Conservation (phyloP, 192 early-diverging fungal genomes). For the Entomortierella lignicola region DNA sequence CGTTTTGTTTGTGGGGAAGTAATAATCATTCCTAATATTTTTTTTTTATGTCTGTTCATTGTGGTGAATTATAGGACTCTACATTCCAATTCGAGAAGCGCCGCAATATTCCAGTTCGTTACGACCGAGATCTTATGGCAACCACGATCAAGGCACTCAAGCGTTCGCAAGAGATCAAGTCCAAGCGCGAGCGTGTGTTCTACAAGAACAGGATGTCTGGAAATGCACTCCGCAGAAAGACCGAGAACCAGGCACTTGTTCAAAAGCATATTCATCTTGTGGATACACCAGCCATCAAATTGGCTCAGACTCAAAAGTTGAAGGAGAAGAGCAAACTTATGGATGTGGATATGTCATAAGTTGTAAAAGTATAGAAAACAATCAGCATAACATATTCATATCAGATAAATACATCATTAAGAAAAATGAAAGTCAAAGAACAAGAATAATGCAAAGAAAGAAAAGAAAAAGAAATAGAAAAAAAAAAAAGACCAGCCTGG, state of each 20-base stretch:
- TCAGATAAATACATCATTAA: background rate
- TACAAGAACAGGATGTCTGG: slow-evolving; percentile 91
- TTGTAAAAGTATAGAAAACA: no score
- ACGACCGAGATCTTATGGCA: slow-evolving; percentile 96
- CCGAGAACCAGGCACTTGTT: slow-evolving; percentile 79
- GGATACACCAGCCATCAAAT: slow-evolving; percentile 65
- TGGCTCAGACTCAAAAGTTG: slow-evolving; percentile 75
- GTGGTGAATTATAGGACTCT: slow-evolving; percentile 87
- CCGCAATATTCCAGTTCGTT: slow-evolving; percentile 96
- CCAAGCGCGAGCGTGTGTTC: slow-evolving; percentile 93
- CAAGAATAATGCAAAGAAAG: no score
- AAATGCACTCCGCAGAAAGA: slow-evolving; percentile 85
- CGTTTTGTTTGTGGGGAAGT: no score
- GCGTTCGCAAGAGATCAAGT: slow-evolving; percentile 93
- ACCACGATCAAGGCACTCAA: slow-evolving; percentile 99
- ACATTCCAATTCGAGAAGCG: slow-evolving; percentile 99
- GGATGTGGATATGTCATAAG: slow-evolving; percentile 77
- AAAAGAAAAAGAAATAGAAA: no score
- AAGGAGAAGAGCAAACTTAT: slow-evolving; percentile 57
- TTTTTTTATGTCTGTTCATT: no score
- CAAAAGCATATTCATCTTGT: slow-evolving; percentile 93
- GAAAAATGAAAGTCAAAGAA: background rate
- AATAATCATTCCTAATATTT: no score
- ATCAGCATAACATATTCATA: no score
- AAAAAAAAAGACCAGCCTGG: no score